These are phyloP conservation scores for Emergomyces orientalis DNA, from an alignment of 2,329 filamentous ascomycete species.

Conservation along the genomic window DNA sequence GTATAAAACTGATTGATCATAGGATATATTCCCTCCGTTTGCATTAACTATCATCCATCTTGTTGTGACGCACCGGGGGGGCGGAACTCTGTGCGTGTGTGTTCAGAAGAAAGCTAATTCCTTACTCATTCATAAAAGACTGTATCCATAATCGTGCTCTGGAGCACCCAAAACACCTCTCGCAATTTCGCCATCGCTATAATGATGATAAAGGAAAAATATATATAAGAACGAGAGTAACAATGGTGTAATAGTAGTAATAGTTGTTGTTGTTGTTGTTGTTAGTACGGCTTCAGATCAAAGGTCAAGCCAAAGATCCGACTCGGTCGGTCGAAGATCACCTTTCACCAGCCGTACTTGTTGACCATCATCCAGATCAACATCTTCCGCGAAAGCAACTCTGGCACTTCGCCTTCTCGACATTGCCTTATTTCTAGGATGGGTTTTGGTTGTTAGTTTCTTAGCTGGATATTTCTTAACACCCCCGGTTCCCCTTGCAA, in stretches of 20 bases:
- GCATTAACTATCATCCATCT: too few relatives aligned
- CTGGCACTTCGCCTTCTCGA: not conserved
- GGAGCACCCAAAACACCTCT: not conserved
- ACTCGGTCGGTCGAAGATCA: not conserved
- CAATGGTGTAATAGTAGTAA: not conserved
- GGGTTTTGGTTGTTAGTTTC: not conserved
- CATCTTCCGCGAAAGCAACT: not conserved
- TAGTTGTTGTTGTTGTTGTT: too few relatives aligned
- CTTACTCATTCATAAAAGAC: not conserved
- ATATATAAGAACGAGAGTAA: not conserved
- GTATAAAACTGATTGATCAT: not conserved
- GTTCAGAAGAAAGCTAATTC: too few relatives aligned
- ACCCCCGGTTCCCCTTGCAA: not conserved
- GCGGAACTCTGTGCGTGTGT: not conserved
- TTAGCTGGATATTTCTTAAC: not conserved
- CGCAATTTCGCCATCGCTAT: not conserved
- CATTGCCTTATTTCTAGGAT: not conserved
- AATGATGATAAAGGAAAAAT: not conserved
- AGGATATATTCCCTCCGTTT: too few relatives aligned
- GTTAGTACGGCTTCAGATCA: not conserved
- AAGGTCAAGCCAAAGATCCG: constrained; percentile 5
- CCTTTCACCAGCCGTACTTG: not conserved
- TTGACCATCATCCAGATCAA: not conserved
- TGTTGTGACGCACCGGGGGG: too few relatives aligned
- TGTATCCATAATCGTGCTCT: not conserved